Base-by-base conservation (phyloP, 2,329 filamentous ascomycete species). In the Cladophialophora immunda region DNA sequence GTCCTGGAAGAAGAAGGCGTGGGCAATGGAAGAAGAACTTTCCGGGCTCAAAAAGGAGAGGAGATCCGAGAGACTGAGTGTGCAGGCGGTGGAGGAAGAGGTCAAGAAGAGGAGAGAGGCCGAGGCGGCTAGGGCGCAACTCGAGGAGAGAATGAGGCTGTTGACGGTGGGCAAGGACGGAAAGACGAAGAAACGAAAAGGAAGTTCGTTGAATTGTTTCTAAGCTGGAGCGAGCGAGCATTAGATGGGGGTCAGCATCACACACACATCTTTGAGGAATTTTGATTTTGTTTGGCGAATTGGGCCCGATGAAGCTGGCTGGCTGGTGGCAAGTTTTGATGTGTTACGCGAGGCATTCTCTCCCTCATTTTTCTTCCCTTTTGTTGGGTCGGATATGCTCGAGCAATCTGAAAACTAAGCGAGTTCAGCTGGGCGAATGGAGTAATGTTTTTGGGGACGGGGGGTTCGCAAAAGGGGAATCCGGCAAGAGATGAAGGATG, bases 171-270 rank as follows among this genome's bases (percentile, higher is more conserved):
- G 66, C 11, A 68, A 70, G 32, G 68, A 72, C 36, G 70, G 70
- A 17, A 88, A 86, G 76, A 90, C 92, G 83, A 95, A 96, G 85
- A 97, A 94, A 86, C 94, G 96, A 81, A 85, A 85, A 87, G 97
- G 97, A 87, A 89, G 91, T 75, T 94, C 91, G 73, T 86, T 99
- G 80, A 98, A 97, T 84, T 99, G 95, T 86, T 99, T 99, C 85
- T 97, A 93, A 58, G 59, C 34, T 13, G 41, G 11, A 22, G 38
- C 5, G 32, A 36, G 22, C 45, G 45, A 22, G 41, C 45, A 27
- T 50, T 25, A 50, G 22, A 50, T 50, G 45, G 45, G 41, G 38
- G 6, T n/a, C n/a, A n/a, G 19, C 45, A 50, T 27, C 45, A 50
- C 27, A 27, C 38, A 45, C 38, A n/a, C n/a, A n/a, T n/a, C n/a